phyloP scores from a whole-genome alignment of 768 basidiomycete genomes.

The Hirschioporus abietinus region DNA sequence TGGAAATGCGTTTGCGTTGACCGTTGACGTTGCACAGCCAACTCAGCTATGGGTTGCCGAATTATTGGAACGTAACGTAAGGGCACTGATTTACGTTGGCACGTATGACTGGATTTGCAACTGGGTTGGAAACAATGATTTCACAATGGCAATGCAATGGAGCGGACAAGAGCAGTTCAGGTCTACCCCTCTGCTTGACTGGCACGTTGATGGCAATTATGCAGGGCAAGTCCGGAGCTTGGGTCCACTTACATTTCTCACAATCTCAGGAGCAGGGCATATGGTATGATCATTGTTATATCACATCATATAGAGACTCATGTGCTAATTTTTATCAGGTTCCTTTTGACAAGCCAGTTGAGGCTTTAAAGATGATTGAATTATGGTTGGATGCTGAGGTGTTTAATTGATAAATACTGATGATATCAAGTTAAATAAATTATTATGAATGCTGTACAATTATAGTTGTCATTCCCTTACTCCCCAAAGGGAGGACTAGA shows the following conservation, averaged over 20 bases:
- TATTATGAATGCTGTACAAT: no score
- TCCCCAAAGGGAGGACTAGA: no score
- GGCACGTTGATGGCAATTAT: constrained; percentile 46
- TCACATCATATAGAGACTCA: neutral
- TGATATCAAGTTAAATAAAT: no score
- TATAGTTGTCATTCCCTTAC: no score
- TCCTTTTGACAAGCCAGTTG: constrained; percentile 59
- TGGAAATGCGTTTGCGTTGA: constrained; percentile 41
- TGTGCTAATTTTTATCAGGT: neutral
- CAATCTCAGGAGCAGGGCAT: constrained; percentile 67
- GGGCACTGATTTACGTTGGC: constrained; percentile 68
- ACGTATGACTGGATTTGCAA: constrained; percentile 80
- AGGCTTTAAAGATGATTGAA: constrained; percentile 44
- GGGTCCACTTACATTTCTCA: constrained; percentile 60
- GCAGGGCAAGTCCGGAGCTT: constrained; percentile 55
- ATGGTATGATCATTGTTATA: constrained; percentile 41
- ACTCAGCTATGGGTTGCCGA: constrained; percentile 62
- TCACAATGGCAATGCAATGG: constrained; percentile 59
- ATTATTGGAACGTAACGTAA: constrained; percentile 72
- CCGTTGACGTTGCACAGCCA: constrained; percentile 54
- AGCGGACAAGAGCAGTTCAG: constrained; percentile 45
- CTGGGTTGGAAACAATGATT: constrained; percentile 62
- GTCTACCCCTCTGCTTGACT: constrained; percentile 38
- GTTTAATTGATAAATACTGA: no score
- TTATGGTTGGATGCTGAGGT: constrained; percentile 37